A percentile compares a stretch with the other conserved stretches of the same genome.
These are phyloP conservation scores for Sporisorium iseilematis-ciliati DNA, from an alignment of 1,284 basidiomycete species.

Conservation along the genomic window DNA sequence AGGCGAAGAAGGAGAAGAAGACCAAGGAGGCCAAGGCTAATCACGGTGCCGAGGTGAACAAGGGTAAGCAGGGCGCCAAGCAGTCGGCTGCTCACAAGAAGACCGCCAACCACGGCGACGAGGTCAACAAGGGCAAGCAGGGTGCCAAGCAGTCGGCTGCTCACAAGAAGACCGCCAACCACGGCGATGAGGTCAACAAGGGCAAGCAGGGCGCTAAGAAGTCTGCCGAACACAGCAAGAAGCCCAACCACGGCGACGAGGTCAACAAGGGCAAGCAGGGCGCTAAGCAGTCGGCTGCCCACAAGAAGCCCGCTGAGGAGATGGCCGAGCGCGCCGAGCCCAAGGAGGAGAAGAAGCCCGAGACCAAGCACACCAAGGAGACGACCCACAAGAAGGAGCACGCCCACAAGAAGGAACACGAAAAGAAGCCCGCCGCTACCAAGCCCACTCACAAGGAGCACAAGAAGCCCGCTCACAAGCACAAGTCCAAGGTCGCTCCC, in stretches of 20 bases:
- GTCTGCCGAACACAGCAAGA: constrained; percentile 7
- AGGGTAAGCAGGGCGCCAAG: constrained; percentile 21
- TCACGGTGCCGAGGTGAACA: constrained; percentile 14
- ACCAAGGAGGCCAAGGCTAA: constrained; percentile 8
- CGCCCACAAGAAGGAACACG: constrained; percentile 4
- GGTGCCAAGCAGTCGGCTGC: constrained; percentile 15
- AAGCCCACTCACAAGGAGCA: constrained; percentile 12
- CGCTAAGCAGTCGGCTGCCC: constrained; percentile 7
- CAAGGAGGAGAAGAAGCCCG: constrained; percentile 2
- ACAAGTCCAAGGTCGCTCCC: constrained; percentile 18
- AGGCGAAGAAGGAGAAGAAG: constrained; percentile 3
- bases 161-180: constrained; percentile 9
- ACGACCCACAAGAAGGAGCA: constrained; percentile 6
- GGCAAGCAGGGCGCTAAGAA: constrained; percentile 9
- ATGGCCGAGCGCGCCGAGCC: constrained; percentile 7
- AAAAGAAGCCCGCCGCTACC: not conserved
- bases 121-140: constrained; percentile 23
- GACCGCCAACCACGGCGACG: constrained; percentile 1
- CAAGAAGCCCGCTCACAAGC: constrained; percentile 40
- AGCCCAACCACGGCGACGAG: not conserved
- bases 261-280: constrained; percentile 29
- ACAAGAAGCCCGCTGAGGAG: constrained; percentile 4
- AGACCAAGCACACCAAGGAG: constrained; percentile 3
- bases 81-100: constrained; percentile 10
- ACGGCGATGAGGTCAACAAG: too few relatives aligned